phyloP scores from a whole-genome alignment of 1,139 yeast genomes.

The Suhomyces bokatorum region DNA sequence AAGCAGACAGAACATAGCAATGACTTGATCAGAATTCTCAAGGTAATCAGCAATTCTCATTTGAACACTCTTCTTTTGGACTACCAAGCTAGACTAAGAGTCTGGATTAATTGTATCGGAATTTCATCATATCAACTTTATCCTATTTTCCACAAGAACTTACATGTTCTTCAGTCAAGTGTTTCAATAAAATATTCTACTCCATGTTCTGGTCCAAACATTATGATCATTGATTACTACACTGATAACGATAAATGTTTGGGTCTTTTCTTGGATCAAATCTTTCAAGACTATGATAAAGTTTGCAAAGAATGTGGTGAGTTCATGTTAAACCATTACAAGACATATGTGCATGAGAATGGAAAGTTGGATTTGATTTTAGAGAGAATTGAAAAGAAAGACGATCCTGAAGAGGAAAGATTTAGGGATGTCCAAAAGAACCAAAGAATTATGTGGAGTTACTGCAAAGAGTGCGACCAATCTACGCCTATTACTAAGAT shows the following conservation, averaged over 20 bases:
- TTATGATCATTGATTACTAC: constrained; percentile 79
- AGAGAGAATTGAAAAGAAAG: constrained; percentile 52
- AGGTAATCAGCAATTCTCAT: constrained; percentile 34
- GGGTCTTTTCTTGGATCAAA: constrained; percentile 84
- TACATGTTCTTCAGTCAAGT: constrained; percentile 76
- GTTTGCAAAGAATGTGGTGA: constrained; percentile 84
- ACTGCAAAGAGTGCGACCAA: constrained; percentile 75
- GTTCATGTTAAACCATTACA: constrained; percentile 68
- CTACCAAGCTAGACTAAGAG: constrained; percentile 36
- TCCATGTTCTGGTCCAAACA: constrained; percentile 90
- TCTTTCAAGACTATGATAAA: constrained; percentile 65
- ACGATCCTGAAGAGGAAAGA: constrained; percentile 3
- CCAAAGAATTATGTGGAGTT: constrained; percentile 84
- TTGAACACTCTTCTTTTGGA: constrained; percentile 30
- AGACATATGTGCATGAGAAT: constrained; percentile 85
- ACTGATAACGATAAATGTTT: constrained; percentile 89
- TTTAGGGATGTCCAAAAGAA: constrained; percentile 40
- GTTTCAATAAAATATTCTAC: constrained; percentile 84
- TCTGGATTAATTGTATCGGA: constrained; percentile 44
- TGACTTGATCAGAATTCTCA: constrained; percentile 42
- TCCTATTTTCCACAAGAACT: constrained; percentile 66
- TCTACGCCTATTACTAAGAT: constrained; percentile 81
- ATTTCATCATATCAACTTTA: constrained; percentile 44
- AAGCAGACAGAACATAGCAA: constrained; percentile 37
- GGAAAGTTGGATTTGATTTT: constrained; percentile 80